phyloP scores from a whole-genome alignment of 2,329 filamentous ascomycete genomes.

The Diaporthe velutina region DNA sequence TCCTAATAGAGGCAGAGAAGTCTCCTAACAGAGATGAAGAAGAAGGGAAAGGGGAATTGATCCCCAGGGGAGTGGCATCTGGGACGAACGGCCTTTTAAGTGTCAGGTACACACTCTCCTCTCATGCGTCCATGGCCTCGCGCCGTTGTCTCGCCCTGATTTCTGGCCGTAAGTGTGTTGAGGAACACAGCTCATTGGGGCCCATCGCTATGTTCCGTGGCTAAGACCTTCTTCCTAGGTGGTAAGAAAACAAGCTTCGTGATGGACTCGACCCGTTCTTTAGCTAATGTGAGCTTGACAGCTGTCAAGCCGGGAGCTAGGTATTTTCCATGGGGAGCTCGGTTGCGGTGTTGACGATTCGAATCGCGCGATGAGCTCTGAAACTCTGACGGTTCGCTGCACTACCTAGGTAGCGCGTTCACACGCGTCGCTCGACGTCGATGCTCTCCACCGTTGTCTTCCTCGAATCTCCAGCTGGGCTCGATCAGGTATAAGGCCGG shows the following conservation, averaged over 20 bases:
- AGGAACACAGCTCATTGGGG: not conserved
- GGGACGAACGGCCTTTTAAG: not conserved
- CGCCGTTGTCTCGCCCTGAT: not conserved
- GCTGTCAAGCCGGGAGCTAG: not conserved
- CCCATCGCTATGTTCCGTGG: not conserved
- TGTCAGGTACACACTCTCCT: not conserved
- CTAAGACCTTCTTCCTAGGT: not conserved
- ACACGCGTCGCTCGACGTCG: not conserved
- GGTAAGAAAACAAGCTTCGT: not conserved
- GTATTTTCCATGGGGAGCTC: not conserved
- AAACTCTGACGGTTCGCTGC: not conserved
- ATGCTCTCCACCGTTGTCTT: not conserved
- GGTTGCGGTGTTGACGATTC: not conserved
- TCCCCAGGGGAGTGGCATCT: not conserved
- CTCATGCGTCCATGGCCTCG: not conserved
- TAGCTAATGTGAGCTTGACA: not conserved
- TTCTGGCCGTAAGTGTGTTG: not conserved
- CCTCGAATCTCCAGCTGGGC: not conserved
- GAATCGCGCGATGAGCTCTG: not conserved
- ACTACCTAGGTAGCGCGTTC: too few relatives aligned
- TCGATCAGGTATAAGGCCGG: not conserved
- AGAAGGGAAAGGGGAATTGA: not conserved
- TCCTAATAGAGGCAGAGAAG: not conserved
- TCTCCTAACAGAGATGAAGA: not conserved
- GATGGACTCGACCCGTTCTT: not conserved